Evolutionary conservation across 331 rosid genomes (phyloP), one percentile per base, ranked within the genome.

Genomic region (Malus hybrid): DNA sequence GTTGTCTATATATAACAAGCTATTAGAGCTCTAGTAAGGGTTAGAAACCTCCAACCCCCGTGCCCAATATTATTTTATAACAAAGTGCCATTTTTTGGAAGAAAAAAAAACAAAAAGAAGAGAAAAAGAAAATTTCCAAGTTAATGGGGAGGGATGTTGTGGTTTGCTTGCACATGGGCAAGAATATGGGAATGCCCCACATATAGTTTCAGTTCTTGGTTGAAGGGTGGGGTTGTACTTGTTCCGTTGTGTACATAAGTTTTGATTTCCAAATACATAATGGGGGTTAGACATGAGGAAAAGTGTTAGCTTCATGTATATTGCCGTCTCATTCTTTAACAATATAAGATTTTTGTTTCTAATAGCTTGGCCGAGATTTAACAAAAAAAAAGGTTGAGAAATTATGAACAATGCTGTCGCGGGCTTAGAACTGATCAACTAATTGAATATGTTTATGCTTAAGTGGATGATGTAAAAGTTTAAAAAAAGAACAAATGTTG

Each of bases 291-390:
- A 52, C n/a, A 19, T 0, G 22, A 18, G 22, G 10, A 19, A 3
- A 3, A 52, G 10, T 6, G 22, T 52, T 52, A 18, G 57, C 10
- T 52, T 52, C 0, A 52, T 52, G 7, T 52, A 52, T 1, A 52
- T 52, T 52, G n/a, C 0, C 0, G 4, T 52, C 22, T 52, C 4
- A 52, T 52, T 52, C 3, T 3, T 52, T 52, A 0, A 52, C 22
- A 52, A 6, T 18, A 16, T 18, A 52, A 16, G 7, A 2, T 6
- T 52, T 6, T 52, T 0, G 0, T 0, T 0, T 7, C 4, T 52
- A 52, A 42, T 10, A 42, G 48, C 48, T 42, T 1, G 4, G 22
- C 10, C 0, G 0, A 42, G 48, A 42, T 10, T 42, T 42, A 0
- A 42, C 48, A 5, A 42, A 10, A 42, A 42, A 10, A 39, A 8